These are phyloP conservation scores for Lepidium africanum DNA, from an alignment of 345 rosid genomes.

Conservation along the genomic window DNA sequence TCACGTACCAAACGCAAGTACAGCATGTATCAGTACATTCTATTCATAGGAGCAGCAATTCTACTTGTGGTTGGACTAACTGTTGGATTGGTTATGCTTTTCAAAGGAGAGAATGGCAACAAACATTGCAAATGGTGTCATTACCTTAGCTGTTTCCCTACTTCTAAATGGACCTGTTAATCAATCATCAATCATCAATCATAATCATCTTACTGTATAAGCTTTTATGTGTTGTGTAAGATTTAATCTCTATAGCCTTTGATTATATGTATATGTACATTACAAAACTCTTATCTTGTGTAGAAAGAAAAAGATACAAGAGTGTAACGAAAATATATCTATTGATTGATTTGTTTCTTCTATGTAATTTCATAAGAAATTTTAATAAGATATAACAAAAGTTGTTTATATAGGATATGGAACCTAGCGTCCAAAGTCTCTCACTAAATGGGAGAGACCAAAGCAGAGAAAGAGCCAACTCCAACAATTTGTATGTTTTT, in stretches of 20 bases:
- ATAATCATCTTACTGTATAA: background rate
- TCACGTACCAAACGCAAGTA: slow-evolving; percentile 53
- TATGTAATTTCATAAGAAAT: background rate
- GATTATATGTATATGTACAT: slow-evolving; percentile 9
- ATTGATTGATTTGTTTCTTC: background rate
- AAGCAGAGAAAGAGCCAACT: background rate
- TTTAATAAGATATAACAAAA: background rate
- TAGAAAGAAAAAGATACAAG: slow-evolving; percentile 2
- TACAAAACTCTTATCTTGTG: slow-evolving; percentile 1
- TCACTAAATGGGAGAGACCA: background rate
- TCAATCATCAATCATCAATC: background rate
- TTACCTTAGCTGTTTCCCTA: slow-evolving; percentile 80
- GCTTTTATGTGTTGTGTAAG: slow-evolving; percentile 16
- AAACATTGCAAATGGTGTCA: slow-evolving; percentile 99
- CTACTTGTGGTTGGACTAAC: slow-evolving; percentile 63
- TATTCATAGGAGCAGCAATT: slow-evolving; percentile 37
- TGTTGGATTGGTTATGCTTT: slow-evolving; percentile 67
- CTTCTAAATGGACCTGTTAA: slow-evolving; percentile 73
- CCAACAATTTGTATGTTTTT: background rate
- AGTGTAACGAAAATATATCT: background rate
- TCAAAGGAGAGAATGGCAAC: slow-evolving; percentile 76
- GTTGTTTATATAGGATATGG: background rate
- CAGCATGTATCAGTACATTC: slow-evolving; percentile 66
- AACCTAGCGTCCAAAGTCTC: background rate
- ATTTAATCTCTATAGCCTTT: slow-evolving; percentile 11